phyloP scores from a whole-genome alignment of 2,329 filamentous ascomycete species.

The Dactylellina parvicollis region DNA sequence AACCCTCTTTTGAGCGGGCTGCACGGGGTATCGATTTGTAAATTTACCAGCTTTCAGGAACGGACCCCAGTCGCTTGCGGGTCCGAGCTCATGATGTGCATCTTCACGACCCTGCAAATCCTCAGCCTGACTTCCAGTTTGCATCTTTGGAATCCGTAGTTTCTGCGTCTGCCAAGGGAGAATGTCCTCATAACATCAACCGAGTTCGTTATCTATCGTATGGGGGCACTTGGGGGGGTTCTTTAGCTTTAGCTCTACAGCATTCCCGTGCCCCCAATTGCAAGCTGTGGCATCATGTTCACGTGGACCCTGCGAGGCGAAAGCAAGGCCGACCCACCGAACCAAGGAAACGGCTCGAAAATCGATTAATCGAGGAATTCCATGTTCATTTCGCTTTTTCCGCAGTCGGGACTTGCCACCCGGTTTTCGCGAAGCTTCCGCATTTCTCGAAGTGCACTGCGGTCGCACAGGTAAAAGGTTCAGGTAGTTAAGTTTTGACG shows the following conservation, averaged over 20 bases:
- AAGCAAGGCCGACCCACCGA: neutral
- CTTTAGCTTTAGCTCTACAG: neutral
- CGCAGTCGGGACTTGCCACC: neutral
- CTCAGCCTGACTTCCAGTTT: slow-evolving; percentile 7
- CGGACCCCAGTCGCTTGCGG: neutral
- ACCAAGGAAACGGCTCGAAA: slow-evolving; percentile 7
- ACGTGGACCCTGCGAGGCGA: slow-evolving; percentile 1
- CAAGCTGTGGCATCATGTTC: neutral
- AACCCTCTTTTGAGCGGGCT: too few species aligned
- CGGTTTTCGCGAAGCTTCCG: slow-evolving; percentile 1
- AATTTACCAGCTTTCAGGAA: neutral
- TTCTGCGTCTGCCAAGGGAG: slow-evolving; percentile 8
- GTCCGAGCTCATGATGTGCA: slow-evolving; percentile 16
- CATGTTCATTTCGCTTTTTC: neutral
- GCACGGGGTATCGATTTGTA: neutral
- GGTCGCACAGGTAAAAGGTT: slow-evolving; percentile 11
- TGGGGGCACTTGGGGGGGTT: neutral
- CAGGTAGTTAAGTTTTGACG: neutral
- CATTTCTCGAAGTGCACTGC: neutral
- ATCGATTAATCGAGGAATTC: slow-evolving; percentile 17
- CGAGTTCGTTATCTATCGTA: slow-evolving; percentile 2
- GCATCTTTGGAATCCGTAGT: neutral
- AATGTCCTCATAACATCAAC: neutral
- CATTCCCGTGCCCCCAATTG: neutral
- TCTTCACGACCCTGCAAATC: slow-evolving; percentile 1